Conservation (phyloP, 352 stramenopile genomes). For the Blastocystis sp. region DNA sequence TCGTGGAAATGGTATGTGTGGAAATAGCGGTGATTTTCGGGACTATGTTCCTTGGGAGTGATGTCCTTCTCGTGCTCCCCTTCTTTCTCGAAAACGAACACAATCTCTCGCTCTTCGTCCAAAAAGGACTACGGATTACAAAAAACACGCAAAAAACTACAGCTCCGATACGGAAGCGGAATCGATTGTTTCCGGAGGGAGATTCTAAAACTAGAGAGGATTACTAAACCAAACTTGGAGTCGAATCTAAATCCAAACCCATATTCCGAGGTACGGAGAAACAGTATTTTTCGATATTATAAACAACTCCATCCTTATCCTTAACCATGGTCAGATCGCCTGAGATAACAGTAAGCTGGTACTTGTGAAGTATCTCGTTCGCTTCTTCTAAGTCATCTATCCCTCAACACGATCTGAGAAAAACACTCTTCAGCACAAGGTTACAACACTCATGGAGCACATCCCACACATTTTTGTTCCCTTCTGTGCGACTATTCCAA, state of each 20-base stretch:
- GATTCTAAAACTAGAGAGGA: background rate
- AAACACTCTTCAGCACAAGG: background rate
- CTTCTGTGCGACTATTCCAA: background rate
- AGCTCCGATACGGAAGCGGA: conserved; percentile 29
- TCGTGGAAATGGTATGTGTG: conserved; percentile 41
- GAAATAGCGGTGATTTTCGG: conserved; percentile 29
- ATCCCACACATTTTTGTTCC: background rate
- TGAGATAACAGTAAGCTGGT: background rate
- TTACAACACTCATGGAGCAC: background rate
- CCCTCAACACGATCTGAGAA: background rate
- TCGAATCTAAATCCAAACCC: background rate
- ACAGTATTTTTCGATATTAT: conserved; percentile 37
- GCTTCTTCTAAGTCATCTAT: conserved; percentile 5
- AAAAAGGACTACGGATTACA: background rate
- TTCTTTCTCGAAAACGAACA: background rate
- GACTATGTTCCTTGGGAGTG: conserved; percentile 14
- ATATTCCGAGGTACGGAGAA: conserved; percentile 13
- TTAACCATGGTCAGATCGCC: background rate
- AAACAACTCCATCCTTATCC: background rate
- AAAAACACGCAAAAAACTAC: background rate
- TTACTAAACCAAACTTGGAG: background rate
- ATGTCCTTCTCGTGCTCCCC: background rate
- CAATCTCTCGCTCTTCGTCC: background rate
- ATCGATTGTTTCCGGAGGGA: background rate
- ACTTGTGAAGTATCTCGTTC: background rate